A percentile compares a stretch with the other conserved stretches of the same genome.
Evolutionary conservation across 805 yeast genomes (phyloP).

Genomic region (Ogataea sp.): DNA sequence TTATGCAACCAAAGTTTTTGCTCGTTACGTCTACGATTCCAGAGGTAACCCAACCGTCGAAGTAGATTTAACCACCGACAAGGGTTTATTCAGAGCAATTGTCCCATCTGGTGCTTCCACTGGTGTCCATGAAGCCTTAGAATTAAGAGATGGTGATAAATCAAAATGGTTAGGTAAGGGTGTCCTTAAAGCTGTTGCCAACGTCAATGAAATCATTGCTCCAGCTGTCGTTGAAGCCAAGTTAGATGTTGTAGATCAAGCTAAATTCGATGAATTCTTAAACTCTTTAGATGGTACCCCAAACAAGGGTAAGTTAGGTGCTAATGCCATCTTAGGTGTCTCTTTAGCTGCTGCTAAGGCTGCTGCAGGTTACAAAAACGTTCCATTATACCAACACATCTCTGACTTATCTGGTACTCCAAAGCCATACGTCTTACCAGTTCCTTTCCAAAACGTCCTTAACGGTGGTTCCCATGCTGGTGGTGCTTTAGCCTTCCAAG

Average conservation of each 20-base stretch:
- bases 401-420: slow-evolving; percentile 71
- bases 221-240: slow-evolving; percentile 82
- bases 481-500: slow-evolving; percentile 98
- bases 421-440: slow-evolving; percentile 90
- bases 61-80: slow-evolving; percentile 89
- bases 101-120: slow-evolving; percentile 99
- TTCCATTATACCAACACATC: slow-evolving; percentile 90
- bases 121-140: slow-evolving; percentile 97
- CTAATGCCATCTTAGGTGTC: slow-evolving; percentile 97
- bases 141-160: slow-evolving; percentile 97
- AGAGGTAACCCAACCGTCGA: slow-evolving; percentile 99
- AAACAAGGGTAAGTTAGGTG: slow-evolving; percentile 96
- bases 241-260: slow-evolving; percentile 83
- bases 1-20: slow-evolving; percentile 76
- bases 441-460: slow-evolving; percentile 97
- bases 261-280: slow-evolving; percentile 79
- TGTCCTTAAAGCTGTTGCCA: slow-evolving; percentile 93
- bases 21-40: slow-evolving; percentile 98
- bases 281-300: slow-evolving; percentile 89
- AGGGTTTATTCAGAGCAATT: slow-evolving; percentile 92
- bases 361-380: slow-evolving; percentile 92
- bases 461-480: slow-evolving; percentile 99
- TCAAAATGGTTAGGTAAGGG: slow-evolving; percentile 98
- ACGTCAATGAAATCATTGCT: slow-evolving; percentile 90
- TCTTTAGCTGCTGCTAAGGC: slow-evolving; percentile 96